Evolutionary conservation across 257 asterid genomes (phyloP).

Genomic region (Fraxinus quadrangulata): DNA sequence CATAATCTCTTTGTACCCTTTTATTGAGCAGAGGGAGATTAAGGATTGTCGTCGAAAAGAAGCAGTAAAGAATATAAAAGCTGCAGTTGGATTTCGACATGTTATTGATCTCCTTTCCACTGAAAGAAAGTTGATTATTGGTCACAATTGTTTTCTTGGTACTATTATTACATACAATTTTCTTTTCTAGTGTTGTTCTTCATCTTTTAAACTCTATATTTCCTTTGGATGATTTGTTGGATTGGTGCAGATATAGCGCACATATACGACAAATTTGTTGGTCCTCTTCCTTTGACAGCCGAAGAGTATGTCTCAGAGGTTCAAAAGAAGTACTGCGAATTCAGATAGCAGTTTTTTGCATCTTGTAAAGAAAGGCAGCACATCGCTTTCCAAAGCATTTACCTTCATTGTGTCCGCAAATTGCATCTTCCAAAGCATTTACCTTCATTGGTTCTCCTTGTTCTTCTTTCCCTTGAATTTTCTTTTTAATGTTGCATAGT

Average conservation of each 20-base stretch:
- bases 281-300: conserved; percentile 77
- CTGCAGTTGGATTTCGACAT: conserved; percentile 84
- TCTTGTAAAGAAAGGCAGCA: conserved; percentile 55
- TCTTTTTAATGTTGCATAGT: background rate
- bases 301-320: conserved; percentile 62
- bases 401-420: conserved; percentile 64
- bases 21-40: conserved; percentile 62
- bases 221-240: conserved; percentile 26
- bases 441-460: too few species aligned
- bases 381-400: conserved; percentile 85
- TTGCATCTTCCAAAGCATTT: conserved; percentile 40
- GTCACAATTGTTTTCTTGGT: conserved; percentile 97
- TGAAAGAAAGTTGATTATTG: conserved; percentile 78
- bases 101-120: conserved; percentile 84
- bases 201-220: background rate
- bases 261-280: conserved; percentile 69
- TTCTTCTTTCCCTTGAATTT: background rate
- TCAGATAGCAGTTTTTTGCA: conserved; percentile 46
- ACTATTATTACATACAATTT: conserved; percentile 24
- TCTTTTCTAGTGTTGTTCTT: background rate
- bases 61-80: conserved; percentile 64
- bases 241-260: conserved; percentile 80
- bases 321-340: conserved; percentile 67
- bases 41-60: conserved; percentile 50
- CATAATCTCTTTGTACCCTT: conserved; percentile 24